These are phyloP conservation scores for Gardenia jasminoides DNA, from an alignment of 257 asterid genomes.

Conservation along the genomic window DNA sequence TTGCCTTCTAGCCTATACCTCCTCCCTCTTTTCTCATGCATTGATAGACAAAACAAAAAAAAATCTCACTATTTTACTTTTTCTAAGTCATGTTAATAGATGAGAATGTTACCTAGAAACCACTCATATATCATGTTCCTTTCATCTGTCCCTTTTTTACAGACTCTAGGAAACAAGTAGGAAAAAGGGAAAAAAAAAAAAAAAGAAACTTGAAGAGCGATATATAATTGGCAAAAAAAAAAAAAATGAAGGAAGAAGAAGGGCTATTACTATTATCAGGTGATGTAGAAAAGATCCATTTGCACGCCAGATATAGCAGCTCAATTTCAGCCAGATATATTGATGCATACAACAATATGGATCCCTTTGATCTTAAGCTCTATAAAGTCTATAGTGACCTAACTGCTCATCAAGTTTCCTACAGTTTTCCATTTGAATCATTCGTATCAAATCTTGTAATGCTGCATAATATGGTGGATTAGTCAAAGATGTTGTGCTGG, in stretches of 20 bases:
- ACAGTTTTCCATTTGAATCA: background rate
- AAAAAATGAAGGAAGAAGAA: background rate
- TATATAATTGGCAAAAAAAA: background rate
- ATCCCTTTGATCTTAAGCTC: conserved; percentile 1
- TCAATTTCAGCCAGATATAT: background rate
- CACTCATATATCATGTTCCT: conserved; percentile 3
- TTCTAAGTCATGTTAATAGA: background rate
- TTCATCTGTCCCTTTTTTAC: conserved; percentile 7
- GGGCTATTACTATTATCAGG: background rate
- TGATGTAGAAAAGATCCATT: background rate
- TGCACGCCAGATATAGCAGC: background rate
- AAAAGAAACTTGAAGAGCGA: background rate
- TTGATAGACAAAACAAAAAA: conserved; percentile 25
- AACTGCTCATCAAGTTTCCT: conserved; percentile 1
- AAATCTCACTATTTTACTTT: conserved; percentile 11
- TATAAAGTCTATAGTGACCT: background rate
- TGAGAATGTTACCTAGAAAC: background rate
- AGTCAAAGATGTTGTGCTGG: conserved; percentile 24
- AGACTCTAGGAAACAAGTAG: background rate
- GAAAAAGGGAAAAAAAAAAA: background rate
- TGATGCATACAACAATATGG: background rate
- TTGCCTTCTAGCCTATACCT: conserved; percentile 25
- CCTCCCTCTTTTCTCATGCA: conserved; percentile 34
- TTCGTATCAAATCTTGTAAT: conserved; percentile 9
- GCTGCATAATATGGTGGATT: conserved; percentile 8